Evolutionary conservation across 768 basidiomycete genomes (phyloP), one percentile per base, ranked within the genome.

Genomic region (Tremella fuciformis): DNA sequence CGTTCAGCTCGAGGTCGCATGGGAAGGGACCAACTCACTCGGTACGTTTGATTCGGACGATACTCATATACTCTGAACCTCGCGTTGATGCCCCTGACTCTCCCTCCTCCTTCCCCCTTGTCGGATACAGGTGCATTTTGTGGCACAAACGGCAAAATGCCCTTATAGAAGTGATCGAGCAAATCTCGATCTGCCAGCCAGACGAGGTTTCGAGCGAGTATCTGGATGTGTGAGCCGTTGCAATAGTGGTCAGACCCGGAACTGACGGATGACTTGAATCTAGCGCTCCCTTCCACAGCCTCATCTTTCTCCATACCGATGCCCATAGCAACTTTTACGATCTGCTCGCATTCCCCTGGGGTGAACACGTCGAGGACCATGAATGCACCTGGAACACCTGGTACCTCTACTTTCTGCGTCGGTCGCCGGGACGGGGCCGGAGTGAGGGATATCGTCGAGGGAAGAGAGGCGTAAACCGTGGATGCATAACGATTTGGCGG

Each of bases 181-280:
- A 84, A 82, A 84, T 60, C 59, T 7, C 68, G 55, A 65, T 84
- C 82, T 0, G 83, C 81, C 16, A 84, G 77, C 83, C 83, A 84
- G 57, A 82, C 79, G 50, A 84, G 73, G 67, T 83, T 83, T 60
- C 81, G 80, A 0, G 81, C 81, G 0, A 82, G 77, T 18, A 73
- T 73, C 67, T 69, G 57, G 22, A 29, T 22, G 21, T 1, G 24
- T 18, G 13, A 29, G 29, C 21, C 21, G n/a, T 13, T 49, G 34
- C 13, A 16, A 46, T 15, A 55, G 37, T 39, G 9, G 19, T 40
- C 34, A 24, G 15, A 22, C 54, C 26, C 29, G 49, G 29, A 13
- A 70, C 69, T 57, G 3, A 82, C 80, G 16, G 80, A 81, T 2
- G 79, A 76, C 47, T 82, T 77, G 55, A 80, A 78, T 4, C 76